These are phyloP conservation scores for Solanum gandarillasii DNA, from an alignment of 257 asterid species.

Conservation along the genomic window DNA sequence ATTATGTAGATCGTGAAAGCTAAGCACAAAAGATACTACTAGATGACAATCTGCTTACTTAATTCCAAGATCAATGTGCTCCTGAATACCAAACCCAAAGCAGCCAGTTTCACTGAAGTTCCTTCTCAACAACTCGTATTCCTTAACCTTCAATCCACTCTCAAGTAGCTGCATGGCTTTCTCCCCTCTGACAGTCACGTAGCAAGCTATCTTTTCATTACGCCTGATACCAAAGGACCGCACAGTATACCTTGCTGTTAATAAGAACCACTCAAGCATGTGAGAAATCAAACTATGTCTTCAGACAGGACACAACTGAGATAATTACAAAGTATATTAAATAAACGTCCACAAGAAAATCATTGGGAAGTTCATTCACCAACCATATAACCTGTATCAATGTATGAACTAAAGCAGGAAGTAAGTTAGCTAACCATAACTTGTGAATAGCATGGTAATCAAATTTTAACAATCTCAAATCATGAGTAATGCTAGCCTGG, in stretches of 20 bases:
- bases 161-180: constrained; percentile 65
- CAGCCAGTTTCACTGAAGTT: constrained; percentile 73
- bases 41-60: constrained; percentile 32
- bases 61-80: constrained; percentile 80
- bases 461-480: background rate
- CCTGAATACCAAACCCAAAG: constrained; percentile 77
- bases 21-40: background rate
- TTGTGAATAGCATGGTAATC: background rate
- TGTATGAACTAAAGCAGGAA: background rate
- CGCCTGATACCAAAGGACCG: constrained; percentile 70
- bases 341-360: background rate
- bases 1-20: background rate
- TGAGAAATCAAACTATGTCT: background rate
- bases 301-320: background rate
- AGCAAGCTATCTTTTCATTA: constrained; percentile 70
- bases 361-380: background rate
- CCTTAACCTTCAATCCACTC: constrained; percentile 63
- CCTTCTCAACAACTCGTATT: constrained; percentile 49
- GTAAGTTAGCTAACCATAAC: background rate
- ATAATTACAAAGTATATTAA: background rate
- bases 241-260: constrained; percentile 68
- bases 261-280: background rate
- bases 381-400: background rate
- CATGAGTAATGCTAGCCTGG: background rate
- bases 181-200: constrained; percentile 57